Percentiles rank a stretch among this genome's conserved stretches.
These are phyloP conservation scores for Chalaropsis thielavioides DNA, from an alignment of 2,329 filamentous ascomycete genomes.

Conservation along the genomic window DNA sequence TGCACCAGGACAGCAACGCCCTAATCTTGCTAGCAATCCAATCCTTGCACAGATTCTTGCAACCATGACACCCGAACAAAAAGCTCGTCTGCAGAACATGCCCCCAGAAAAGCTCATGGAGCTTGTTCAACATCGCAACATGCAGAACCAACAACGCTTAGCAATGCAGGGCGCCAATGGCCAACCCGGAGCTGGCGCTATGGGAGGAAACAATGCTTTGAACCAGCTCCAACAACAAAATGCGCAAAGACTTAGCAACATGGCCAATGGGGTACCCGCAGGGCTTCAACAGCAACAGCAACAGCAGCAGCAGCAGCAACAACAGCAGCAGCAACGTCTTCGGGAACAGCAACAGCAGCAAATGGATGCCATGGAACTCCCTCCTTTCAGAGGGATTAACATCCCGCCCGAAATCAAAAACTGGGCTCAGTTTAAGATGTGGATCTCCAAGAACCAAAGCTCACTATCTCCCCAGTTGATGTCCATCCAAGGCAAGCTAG, in stretches of 20 bases:
- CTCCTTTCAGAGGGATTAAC: constrained; percentile 24
- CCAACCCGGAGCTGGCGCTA: not conserved
- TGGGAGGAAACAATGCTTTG: constrained; percentile 8
- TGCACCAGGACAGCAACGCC: constrained; percentile 27
- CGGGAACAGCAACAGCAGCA: constrained; percentile 21
- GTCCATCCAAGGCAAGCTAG: constrained; percentile 9
- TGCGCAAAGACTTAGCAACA: constrained; percentile 14
- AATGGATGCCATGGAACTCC: constrained; percentile 36
- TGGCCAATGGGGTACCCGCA: not conserved
- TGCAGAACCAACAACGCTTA: constrained; percentile 4
- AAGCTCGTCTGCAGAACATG: constrained; percentile 30
- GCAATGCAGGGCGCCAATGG: constrained; percentile 12
- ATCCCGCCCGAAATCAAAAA: constrained; percentile 34
- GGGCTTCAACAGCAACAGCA: constrained; percentile 19
- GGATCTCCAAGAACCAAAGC: constrained; percentile 27
- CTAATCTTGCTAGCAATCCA: constrained; percentile 27
- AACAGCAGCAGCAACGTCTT: not conserved
- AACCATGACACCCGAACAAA: constrained; percentile 34
- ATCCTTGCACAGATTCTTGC: constrained; percentile 30
- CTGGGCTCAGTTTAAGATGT: constrained; percentile 34
- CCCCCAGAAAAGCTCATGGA: constrained; percentile 39
- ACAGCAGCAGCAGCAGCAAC: constrained; percentile 19
- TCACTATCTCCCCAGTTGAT: constrained; percentile 18
- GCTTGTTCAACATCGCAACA: constrained; percentile 21
- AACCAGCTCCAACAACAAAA: constrained; percentile 20